A percentile compares a stretch with the other conserved stretches of the same genome.
Evolutionary conservation across 352 stramenopile species (phyloP).

Genomic region (Globisporangium radiosum): DNA sequence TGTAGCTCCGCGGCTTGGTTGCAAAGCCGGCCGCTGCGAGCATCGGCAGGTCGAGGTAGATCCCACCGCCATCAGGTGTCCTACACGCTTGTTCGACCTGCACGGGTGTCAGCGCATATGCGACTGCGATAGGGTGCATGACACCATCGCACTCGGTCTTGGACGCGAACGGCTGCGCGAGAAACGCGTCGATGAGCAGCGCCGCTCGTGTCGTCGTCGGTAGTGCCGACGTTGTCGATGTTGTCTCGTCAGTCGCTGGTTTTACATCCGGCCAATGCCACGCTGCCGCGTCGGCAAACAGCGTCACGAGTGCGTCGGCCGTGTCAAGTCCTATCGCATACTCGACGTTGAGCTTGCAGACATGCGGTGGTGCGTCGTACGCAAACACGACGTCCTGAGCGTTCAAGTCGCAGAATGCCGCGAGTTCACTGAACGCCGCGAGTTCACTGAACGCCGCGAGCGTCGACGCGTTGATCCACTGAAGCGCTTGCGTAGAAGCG

Average conservation of each 20-base stretch:
- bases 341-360: slow-evolving; percentile 17
- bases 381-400: slow-evolving; percentile 19
- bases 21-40: slow-evolving; percentile 21
- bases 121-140: slow-evolving; percentile 17
- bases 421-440: slow-evolving; percentile 34
- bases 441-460: slow-evolving; percentile 31
- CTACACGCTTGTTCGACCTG: slow-evolving; percentile 19
- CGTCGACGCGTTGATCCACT: slow-evolving; percentile 12
- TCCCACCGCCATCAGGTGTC: neutral
- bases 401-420: slow-evolving; percentile 34
- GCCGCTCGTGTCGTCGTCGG: slow-evolving; percentile 19
- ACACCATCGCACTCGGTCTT: slow-evolving; percentile 19
- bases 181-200: slow-evolving; percentile 42
- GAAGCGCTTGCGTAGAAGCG: neutral
- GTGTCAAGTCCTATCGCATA: slow-evolving; percentile 21
- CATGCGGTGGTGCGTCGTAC: slow-evolving; percentile 19
- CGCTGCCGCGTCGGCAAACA: slow-evolving; percentile 16
- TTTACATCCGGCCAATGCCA: slow-evolving; percentile 19
- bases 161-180: slow-evolving; percentile 36
- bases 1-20: slow-evolving; percentile 17
- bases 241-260: neutral
- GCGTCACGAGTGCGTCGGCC: slow-evolving; percentile 14
- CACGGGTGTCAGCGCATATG: slow-evolving; percentile 16
- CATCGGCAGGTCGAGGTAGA: slow-evolving; percentile 32
- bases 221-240: slow-evolving; percentile 4